Percentiles rank a stretch among this genome's conserved stretches.
Evolutionary conservation across 78 protist genomes (phyloP).

Genomic region (Abeoforma whisleri): DNA sequence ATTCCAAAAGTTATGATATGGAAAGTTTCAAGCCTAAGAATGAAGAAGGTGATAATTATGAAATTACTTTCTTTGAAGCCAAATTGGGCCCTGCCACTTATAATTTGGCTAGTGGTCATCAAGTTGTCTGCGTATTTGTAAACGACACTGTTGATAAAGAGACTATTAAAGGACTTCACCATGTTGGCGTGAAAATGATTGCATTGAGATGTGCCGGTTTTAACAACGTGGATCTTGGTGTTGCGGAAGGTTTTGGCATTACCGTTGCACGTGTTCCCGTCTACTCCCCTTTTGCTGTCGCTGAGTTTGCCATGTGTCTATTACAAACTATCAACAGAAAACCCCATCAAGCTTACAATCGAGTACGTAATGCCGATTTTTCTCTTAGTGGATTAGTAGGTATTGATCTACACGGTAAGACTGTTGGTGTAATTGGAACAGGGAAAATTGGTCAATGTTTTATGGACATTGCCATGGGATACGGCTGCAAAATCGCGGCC

Average conservation of each 20-base stretch:
- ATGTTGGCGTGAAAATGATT: constrained; percentile 34
- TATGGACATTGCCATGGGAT: constrained; percentile 30
- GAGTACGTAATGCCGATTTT: constrained; percentile 64
- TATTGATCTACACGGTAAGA: constrained; percentile 54
- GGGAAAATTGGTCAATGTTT: constrained; percentile 20
- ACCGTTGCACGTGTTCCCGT: constrained; percentile 67
- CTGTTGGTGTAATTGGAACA: constrained; percentile 25
- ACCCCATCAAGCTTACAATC: constrained; percentile 54
- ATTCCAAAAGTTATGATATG: constrained; percentile 28
- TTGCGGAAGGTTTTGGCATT: constrained; percentile 53
- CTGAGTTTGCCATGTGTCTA: constrained; percentile 70
- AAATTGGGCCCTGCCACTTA: constrained; percentile 9
- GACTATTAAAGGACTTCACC: background rate
- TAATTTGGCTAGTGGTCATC: constrained; percentile 9
- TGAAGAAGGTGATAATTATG: background rate
- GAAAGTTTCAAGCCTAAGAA: constrained; percentile 16
- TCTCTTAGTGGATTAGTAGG: constrained; percentile 62
- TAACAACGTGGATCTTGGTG: constrained; percentile 60
- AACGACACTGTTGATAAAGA: constrained; percentile 9
- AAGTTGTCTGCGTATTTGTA: constrained; percentile 35
- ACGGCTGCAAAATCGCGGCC: constrained; percentile 45
- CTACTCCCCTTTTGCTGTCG: constrained; percentile 74
- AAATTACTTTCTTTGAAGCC: constrained; percentile 30
- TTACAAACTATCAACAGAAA: constrained; percentile 60
- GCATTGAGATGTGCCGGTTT: constrained; percentile 73